phyloP scores from a whole-genome alignment of 352 stramenopile species.

The Phytophthora lateralis region DNA sequence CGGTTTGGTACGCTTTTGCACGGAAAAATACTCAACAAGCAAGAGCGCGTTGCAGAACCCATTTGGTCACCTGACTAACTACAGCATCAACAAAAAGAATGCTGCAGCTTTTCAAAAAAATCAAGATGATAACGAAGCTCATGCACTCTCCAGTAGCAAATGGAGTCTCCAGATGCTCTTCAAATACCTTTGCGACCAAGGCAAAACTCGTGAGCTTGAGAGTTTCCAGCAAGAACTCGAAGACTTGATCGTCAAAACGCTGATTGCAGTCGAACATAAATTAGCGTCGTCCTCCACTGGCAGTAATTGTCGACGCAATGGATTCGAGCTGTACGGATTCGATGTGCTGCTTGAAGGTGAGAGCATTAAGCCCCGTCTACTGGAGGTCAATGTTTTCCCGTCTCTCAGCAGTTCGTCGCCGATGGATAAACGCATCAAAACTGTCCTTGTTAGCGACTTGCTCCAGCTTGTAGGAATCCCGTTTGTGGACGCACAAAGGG shows the following conservation, averaged over 20 bases:
- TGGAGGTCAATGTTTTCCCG: constrained; percentile 92
- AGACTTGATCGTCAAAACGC: constrained; percentile 89
- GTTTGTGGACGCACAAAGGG: constrained; percentile 47
- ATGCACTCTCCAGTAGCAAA: constrained; percentile 72
- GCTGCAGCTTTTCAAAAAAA: constrained; percentile 71
- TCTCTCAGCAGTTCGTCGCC: constrained; percentile 85
- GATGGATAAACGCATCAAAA: constrained; percentile 92
- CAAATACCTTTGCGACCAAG: constrained; percentile 49
- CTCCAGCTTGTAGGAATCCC: constrained; percentile 81
- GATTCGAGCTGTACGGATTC: constrained; percentile 92
- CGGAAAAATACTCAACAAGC: constrained; percentile 73
- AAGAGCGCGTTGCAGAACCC: constrained; percentile 75
- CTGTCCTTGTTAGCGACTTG: constrained; percentile 85
- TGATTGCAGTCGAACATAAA: constrained; percentile 87
- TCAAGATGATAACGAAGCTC: constrained; percentile 49
- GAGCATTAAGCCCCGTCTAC: constrained; percentile 78
- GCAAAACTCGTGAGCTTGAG: constrained; percentile 45
- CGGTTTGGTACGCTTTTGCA: constrained; percentile 89
- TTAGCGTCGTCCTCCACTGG: constrained; percentile 45
- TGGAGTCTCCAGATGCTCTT: constrained; percentile 76
- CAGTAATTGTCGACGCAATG: constrained; percentile 33
- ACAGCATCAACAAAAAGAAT: constrained; percentile 93
- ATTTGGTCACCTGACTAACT: constrained; percentile 93
- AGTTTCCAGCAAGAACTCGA: constrained; percentile 56
- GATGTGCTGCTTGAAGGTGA: constrained; percentile 85